These are phyloP conservation scores for Plasmodium fragile DNA, from an alignment of 169 alveolate species.

Conservation along the genomic window DNA sequence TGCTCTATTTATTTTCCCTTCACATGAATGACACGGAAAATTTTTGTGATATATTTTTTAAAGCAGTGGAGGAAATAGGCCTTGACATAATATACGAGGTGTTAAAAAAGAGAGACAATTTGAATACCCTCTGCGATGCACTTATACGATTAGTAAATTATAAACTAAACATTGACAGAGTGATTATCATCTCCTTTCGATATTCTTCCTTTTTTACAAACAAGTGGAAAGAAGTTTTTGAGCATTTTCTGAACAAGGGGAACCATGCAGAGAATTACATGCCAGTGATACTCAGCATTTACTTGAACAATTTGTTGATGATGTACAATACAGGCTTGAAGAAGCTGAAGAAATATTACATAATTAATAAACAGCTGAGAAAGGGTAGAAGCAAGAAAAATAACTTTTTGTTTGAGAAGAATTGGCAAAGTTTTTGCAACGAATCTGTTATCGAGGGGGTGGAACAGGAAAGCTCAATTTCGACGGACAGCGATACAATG, in stretches of 20 bases:
- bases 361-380: conserved; percentile 14
- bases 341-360: conserved; percentile 38
- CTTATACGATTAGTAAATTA: conserved; percentile 29
- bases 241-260: conserved; percentile 61
- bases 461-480: neutral
- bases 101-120: conserved; percentile 23
- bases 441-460: neutral
- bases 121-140: conserved; percentile 23
- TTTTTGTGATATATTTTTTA: conserved; percentile 43
- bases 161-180: conserved; percentile 64
- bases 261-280: conserved; percentile 49
- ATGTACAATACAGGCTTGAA: conserved; percentile 59
- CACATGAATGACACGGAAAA: conserved; percentile 31
- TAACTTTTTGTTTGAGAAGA: neutral
- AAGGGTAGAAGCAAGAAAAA: conserved; percentile 10
- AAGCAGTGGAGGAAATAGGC: conserved; percentile 31
- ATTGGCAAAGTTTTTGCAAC: conserved; percentile 5
- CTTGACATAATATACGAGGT: conserved; percentile 27
- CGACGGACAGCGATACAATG: conserved; percentile 48
- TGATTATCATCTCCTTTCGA: conserved; percentile 53
- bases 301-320: conserved; percentile 48
- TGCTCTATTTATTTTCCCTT: conserved; percentile 49
- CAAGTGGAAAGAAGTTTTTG: conserved; percentile 66
- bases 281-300: conserved; percentile 65
- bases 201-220: conserved; percentile 45